Percentiles rank a stretch among this genome's conserved stretches.
Conservation (phyloP, 192 early-diverging fungal genomes). For the Endogone sp. region DNA sequence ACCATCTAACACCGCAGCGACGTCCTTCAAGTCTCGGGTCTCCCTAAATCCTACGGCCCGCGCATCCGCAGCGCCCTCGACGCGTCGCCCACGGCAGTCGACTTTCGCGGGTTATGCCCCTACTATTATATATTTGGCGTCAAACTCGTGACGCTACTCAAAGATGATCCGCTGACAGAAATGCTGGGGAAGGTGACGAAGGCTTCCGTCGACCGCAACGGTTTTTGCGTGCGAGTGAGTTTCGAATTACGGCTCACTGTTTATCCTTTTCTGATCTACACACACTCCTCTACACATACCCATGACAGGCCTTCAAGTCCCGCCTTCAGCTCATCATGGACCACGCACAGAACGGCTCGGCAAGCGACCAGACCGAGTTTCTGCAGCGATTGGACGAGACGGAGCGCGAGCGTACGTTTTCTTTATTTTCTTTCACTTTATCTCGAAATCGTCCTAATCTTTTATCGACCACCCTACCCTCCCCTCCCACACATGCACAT, state of each 20-base stretch:
- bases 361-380: conserved; percentile 31
- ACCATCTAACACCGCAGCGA: not conserved
- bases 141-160: conserved; percentile 24
- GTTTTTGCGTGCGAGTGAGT: not conserved
- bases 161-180: conserved; percentile 15
- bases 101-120: conserved; percentile 31
- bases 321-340: conserved; percentile 41
- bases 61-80: conserved; percentile 29
- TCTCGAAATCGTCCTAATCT: too few species aligned
- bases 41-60: conserved; percentile 23
- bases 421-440: too few species aligned
- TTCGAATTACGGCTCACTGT: not conserved
- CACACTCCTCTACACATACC: too few species aligned
- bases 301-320: conserved; percentile 39
- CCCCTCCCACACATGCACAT: too few species aligned
- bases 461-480: too few species aligned
- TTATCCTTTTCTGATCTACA: too few species aligned
- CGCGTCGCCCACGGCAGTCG: conserved; percentile 29
- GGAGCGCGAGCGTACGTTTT: conserved; percentile 39
- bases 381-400: conserved; percentile 44
- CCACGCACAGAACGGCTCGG: conserved; percentile 37
- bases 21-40: not conserved
- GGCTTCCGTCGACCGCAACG: too few species aligned
- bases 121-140: conserved; percentile 38
- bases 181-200: conserved; percentile 31